phyloP scores from a whole-genome alignment of 2,329 filamentous ascomycete species.

The Colletotrichum orbiculare region DNA sequence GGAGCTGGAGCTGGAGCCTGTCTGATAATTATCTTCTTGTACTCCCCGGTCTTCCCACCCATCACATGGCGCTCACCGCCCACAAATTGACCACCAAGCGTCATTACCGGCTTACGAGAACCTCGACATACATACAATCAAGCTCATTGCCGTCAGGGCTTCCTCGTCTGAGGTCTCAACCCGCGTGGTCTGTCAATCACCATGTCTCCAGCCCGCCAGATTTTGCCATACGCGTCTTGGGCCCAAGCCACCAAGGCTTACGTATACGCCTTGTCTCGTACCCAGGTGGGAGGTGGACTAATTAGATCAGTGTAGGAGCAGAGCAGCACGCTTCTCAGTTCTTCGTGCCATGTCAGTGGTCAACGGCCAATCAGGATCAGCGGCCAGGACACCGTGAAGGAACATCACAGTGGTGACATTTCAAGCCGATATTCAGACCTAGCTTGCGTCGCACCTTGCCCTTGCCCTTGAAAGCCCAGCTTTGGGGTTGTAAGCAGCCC shows the following conservation, averaged over 20 bases:
- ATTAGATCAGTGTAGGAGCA: no score
- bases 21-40: no score
- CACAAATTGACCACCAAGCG: conserved; percentile 9
- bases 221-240: conserved; percentile 8
- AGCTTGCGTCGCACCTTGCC: background rate
- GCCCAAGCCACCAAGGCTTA: conserved; percentile 7
- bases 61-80: conserved; percentile 5
- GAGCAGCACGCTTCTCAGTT: no score
- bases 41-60: conserved; percentile 3
- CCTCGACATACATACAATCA: background rate
- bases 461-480: background rate
- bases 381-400: background rate
- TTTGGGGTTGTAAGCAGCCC: no score
- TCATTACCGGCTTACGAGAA: conserved; percentile 6
- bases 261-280: conserved; percentile 3
- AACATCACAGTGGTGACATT: background rate
- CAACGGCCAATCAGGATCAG: background rate
- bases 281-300: no score
- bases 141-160: background rate
- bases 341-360: background rate
- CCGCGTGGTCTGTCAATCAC: background rate
- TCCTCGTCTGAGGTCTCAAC: conserved; percentile 3
- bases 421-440: background rate
- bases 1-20: no score
- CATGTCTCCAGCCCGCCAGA: conserved; percentile 1